Conservation (phyloP, 441 rosid genomes). For the Euphorbia neoarborescens region DNA sequence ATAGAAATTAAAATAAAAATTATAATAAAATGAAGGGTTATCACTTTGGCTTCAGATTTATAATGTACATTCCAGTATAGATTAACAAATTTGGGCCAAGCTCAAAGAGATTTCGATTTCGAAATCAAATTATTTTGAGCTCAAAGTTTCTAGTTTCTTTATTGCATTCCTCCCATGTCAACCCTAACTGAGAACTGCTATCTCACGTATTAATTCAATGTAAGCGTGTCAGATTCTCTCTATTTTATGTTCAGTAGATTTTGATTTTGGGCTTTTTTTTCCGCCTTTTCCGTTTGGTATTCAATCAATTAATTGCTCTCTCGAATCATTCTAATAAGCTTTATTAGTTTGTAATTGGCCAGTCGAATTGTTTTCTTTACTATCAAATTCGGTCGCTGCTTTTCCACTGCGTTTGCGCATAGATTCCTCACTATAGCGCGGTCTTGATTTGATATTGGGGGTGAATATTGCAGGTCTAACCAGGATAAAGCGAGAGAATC, state of each 20-base stretch:
- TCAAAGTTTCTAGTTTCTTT: not conserved
- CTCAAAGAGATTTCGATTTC: too few species aligned
- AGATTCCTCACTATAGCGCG: not conserved
- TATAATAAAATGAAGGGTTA: too few species aligned
- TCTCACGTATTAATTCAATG: conserved; percentile 11
- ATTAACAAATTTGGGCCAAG: too few species aligned
- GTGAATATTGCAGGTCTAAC: conserved; percentile 41
- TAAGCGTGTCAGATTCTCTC: not conserved
- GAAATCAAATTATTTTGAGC: too few species aligned
- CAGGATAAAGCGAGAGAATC: conserved; percentile 56
- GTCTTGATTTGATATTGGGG: not conserved
- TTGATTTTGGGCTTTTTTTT: not conserved
- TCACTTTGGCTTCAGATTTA: too few species aligned
- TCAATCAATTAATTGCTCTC: not conserved
- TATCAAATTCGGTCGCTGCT: not conserved
- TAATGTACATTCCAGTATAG: too few species aligned
- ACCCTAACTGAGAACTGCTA: conserved; percentile 6
- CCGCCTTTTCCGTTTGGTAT: not conserved
- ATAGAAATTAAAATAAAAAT: too few species aligned
- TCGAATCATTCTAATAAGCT: not conserved
- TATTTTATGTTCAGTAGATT: not conserved
- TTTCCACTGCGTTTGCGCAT: not conserved
- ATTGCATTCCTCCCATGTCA: not conserved
- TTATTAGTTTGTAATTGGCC: not conserved
- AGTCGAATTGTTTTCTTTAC: not conserved